Evolutionary conservation across 768 basidiomycete genomes (phyloP).

Genomic region (Flagelloscypha sp.): DNA sequence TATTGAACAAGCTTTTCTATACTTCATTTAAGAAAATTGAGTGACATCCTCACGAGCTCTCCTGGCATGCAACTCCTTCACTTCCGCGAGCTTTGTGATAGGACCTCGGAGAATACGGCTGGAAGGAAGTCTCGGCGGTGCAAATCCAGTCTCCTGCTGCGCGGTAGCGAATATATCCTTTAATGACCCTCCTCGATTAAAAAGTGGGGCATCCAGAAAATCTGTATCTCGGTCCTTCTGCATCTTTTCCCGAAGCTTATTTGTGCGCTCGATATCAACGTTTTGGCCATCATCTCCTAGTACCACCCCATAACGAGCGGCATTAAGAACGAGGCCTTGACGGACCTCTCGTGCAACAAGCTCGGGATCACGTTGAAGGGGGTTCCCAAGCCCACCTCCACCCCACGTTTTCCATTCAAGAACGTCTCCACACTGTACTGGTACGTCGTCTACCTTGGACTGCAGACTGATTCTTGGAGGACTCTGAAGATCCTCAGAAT

Average conservation of each 20-base stretch:
- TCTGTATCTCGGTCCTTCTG: conserved; percentile 12
- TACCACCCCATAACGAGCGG: conserved; percentile 19
- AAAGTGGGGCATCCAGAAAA: no score
- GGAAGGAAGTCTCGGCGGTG: conserved; percentile 17
- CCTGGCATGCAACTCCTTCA: conserved; percentile 14
- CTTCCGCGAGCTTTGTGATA: conserved; percentile 11
- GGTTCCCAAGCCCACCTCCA: conserved; percentile 12
- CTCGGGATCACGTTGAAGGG: conserved; percentile 18
- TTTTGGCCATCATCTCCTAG: conserved; percentile 12
- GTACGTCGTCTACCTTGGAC: conserved; percentile 21
- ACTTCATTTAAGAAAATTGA: no score
- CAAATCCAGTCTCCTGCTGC: conserved; percentile 16
- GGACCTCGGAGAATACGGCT: conserved; percentile 16
- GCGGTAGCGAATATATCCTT: conserved; percentile 13
- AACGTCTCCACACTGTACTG: conserved; percentile 17
- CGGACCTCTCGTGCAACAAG: conserved; percentile 20
- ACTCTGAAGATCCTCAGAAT: conserved; percentile 13
- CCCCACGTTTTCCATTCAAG: conserved; percentile 25
- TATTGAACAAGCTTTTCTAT: no score
- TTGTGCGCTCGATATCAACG: conserved; percentile 15
- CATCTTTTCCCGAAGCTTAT: conserved; percentile 14
- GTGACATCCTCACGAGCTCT: conserved; percentile 16
- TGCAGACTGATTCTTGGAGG: conserved; percentile 15
- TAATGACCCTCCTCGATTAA: conserved; percentile 19
- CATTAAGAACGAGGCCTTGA: conserved; percentile 16